Base-by-base conservation (phyloP, 805 yeast species). In the Suhomyces sp. region DNA sequence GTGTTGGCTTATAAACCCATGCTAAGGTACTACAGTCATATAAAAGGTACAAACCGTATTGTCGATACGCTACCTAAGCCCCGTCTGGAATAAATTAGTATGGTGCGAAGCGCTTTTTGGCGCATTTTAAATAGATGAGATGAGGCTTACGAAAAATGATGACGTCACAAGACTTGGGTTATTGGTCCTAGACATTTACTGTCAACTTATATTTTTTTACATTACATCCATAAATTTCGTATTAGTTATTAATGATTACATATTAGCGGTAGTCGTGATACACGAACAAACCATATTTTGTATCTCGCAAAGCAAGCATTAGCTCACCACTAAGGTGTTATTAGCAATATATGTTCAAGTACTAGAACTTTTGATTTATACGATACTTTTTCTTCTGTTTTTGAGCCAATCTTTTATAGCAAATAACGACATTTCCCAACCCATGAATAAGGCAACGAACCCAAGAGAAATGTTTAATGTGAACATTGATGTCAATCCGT, bases 391-490 rank as follows among this genome's bases (percentile, higher is more conserved):
- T 40, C 43, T 48, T 51, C 57, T 59, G 45, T 58, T 50, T 17
- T 43, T 43, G 25, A 82, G 57, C 76, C 80, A 75, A 56, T 81
- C 83, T 61, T 79, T 85, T 69, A 85, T 73, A 47, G 84, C 75
- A 63, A 90, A 80, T 13, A 91, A 72, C 6, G 74, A 47, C 87
- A 89, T 88, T 53, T 84, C 83, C 96, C 97, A 91, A 1, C 88
- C 87, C 97, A 94, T 91, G 9, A 91, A 54, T 43, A 93, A 73
- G 1, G 93, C 81, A 33, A 87, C 78, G 44, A 83, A 53, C 9
- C 98, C 98, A 53, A 94, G 87, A 53, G 87, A 81, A 35, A 93
- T 81, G 66, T 93, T 94, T 63, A 93, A 80, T 1, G 94, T 88
- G 70, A 94, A 93, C 97, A 94, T 92, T 48, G 85, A 76, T 25